These are phyloP conservation scores for Penicillium dipodomyicola DNA, from an alignment of 495 filamentous ascomycete genomes.

Conservation along the genomic window DNA sequence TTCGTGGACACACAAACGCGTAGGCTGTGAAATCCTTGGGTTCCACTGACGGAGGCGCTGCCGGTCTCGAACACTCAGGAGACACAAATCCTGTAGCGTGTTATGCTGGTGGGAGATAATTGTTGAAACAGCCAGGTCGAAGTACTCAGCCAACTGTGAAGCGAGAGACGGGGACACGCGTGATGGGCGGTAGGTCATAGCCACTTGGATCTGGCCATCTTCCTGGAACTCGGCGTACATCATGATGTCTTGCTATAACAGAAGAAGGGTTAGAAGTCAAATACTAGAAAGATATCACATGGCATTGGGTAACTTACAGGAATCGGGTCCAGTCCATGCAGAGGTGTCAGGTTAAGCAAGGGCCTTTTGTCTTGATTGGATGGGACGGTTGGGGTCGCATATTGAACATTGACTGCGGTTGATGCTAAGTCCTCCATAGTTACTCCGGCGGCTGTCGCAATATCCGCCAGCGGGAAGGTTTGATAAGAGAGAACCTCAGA, in stretches of 20 bases:
- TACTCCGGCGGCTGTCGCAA: conserved; percentile 29
- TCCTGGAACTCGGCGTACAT: background rate
- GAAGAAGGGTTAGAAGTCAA: background rate
- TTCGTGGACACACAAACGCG: background rate
- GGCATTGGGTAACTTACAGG: background rate
- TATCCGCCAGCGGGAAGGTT: conserved; percentile 34
- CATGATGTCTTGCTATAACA: background rate
- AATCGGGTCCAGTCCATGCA: background rate
- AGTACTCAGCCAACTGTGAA: conserved; percentile 21
- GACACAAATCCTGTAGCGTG: background rate
- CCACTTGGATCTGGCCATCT: background rate
- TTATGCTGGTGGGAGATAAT: background rate
- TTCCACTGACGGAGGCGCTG: background rate
- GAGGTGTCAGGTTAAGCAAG: background rate
- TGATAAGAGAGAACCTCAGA: conserved; percentile 34
- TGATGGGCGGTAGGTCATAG: conserved; percentile 10
- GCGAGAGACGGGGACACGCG: conserved; percentile 19
- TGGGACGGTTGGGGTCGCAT: background rate
- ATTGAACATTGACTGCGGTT: conserved; percentile 12
- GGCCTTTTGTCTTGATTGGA: background rate
- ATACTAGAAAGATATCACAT: background rate
- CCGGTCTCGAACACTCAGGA: background rate
- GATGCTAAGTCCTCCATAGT: conserved; percentile 3
- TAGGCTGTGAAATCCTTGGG: background rate
- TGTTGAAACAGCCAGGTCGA: conserved; percentile 27